Base-by-base conservation (phyloP, 2,329 filamentous ascomycete genomes). In the Lachnellula subtilissima region DNA sequence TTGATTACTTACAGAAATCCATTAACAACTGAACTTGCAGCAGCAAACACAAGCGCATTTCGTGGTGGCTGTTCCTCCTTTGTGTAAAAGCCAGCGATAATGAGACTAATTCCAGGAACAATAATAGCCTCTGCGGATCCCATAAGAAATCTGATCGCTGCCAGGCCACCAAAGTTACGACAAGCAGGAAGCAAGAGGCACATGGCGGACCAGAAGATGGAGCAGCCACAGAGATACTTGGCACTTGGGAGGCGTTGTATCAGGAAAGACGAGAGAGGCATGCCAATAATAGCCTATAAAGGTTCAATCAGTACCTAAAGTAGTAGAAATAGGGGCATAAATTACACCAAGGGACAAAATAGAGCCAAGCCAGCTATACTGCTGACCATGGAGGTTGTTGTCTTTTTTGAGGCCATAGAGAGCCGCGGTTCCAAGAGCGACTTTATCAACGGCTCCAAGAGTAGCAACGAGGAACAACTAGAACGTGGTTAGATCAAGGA, bases 381-480 rank as follows among this genome's bases (percentile, higher is more conserved):
- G 70, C 0, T 74, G 74, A 0, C 79, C 79, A 39, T 74, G 72
- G 1, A 82, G 70, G 15, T 77, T 63, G 6, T 82, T 69, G 57
- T 83, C 80, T n/a, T 81, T 74, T 12, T 71, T 67, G 52, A 83
- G 80, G 0, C 79, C 80, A 60, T 82, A 82, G 35, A 83, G 78
- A 4, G 80, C 79, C 0, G 80, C 79, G 60, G 81, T 82, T 28
- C 72, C 75, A 7, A 79, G 61, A 0, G 74, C 79, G 0, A 76
- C 79, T 71, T 79, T 61, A 35, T 60, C 54, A 22, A 54, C 69
- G 63, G 69, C 69, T 36, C 64, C 61, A 43, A 71, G 64, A 11
- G 65, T 69, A 3, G 64, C 64, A 19, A 63, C 58, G 48, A 70
- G 64, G 7, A 71, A 51, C 14, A 70, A 57, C 54, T 57, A 25